These are phyloP conservation scores for Cyclotella kingstonii DNA, from an alignment of 108 stramenopile species.

Conservation along the genomic window DNA sequence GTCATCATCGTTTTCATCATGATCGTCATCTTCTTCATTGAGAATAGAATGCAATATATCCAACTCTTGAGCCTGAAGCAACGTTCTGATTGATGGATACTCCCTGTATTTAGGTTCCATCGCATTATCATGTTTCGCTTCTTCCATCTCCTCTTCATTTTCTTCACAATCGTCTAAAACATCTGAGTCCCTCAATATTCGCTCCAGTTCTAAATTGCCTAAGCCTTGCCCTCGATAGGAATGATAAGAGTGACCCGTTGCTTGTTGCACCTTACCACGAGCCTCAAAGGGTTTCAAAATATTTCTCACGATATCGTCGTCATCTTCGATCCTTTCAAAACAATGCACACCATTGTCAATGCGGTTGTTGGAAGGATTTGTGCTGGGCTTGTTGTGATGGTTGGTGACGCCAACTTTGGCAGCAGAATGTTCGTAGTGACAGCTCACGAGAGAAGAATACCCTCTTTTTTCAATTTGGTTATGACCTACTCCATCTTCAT, in stretches of 20 bases:
- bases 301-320: too few relatives aligned
- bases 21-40: slow-evolving; percentile 66
- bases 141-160: background rate
- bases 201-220: slow-evolving; percentile 62
- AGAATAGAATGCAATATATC: slow-evolving; percentile 69
- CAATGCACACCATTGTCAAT: too few relatives aligned
- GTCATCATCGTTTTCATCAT: slow-evolving; percentile 35
- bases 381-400: too few relatives aligned
- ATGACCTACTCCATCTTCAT: background rate
- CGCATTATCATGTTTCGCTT: background rate
- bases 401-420: too few relatives aligned
- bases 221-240: background rate
- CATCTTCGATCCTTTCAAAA: too few relatives aligned
- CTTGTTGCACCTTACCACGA: background rate
- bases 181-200: slow-evolving; percentile 71
- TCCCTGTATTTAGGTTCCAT: too few relatives aligned
- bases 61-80: too few relatives aligned
- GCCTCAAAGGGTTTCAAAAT: background rate
- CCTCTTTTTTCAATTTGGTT: background rate
- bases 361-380: too few relatives aligned
- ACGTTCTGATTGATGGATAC: background rate
- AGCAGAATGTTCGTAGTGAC: background rate
- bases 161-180: slow-evolving; percentile 31
- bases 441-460: background rate
- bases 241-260: background rate